phyloP scores from a whole-genome alignment of 2,329 filamentous ascomycete species.

The Akanthomyces muscarius region DNA sequence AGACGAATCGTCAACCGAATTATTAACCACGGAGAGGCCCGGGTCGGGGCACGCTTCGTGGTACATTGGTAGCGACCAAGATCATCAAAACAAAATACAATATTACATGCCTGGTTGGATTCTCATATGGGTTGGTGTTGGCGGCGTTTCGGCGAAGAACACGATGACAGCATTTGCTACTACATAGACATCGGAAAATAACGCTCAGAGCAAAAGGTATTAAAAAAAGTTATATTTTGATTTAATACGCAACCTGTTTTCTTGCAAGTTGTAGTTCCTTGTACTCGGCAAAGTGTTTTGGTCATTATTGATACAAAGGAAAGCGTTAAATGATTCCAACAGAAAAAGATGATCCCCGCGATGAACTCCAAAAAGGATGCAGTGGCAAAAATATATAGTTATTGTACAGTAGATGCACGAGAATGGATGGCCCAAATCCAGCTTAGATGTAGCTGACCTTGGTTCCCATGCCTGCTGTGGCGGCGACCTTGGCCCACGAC shows the following conservation, averaged over 20 bases:
- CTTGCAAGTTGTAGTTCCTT: not conserved
- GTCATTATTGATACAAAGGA: constrained; percentile 19
- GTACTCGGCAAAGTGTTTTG: constrained; percentile 3
- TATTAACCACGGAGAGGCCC: constrained; percentile 50
- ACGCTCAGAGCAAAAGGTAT: not conserved
- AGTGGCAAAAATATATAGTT: constrained; percentile 17
- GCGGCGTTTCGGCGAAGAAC: constrained; percentile 12
- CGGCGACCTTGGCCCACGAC: constrained; percentile 75
- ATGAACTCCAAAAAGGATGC: constrained; percentile 19
- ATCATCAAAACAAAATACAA: constrained; percentile 12
- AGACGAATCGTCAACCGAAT: constrained; percentile 56
- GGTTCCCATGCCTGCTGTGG: constrained; percentile 90
- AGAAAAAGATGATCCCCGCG: not conserved
- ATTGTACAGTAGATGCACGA: constrained; percentile 23
- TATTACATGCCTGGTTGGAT: constrained; percentile 3
- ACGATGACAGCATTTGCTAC: not conserved
- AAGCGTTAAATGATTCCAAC: constrained; percentile 15
- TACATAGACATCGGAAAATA: not conserved
- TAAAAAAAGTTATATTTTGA: constrained; percentile 6
- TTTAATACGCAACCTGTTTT: constrained; percentile 12
- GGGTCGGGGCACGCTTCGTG: constrained; percentile 39
- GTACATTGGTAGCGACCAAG: not conserved
- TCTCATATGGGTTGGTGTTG: constrained; percentile 14
- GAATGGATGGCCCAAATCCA: not conserved
- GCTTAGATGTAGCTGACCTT: constrained; percentile 91